Evolutionary conservation across 169 alveolate species (phyloP).

Genomic region (Plasmodium knowlesi): DNA sequence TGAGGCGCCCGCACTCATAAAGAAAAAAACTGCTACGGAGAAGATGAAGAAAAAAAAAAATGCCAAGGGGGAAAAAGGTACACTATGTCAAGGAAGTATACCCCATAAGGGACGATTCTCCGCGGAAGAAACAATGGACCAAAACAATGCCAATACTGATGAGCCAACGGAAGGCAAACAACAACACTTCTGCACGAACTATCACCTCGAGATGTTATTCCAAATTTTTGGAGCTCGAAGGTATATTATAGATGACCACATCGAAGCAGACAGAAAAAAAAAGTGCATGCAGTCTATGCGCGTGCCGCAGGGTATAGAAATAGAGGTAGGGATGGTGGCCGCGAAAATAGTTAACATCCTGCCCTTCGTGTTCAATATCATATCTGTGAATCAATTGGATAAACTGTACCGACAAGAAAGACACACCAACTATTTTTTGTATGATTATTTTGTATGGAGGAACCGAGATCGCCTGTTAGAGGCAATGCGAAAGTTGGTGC

Average conservation of each 20-base stretch:
- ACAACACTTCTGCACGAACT: background rate
- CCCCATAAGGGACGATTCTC: background rate
- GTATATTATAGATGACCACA: constrained; percentile 18
- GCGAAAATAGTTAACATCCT: constrained; percentile 8
- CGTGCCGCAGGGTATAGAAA: background rate
- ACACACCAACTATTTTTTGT: background rate
- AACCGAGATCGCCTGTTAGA: background rate
- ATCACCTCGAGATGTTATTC: constrained; percentile 27
- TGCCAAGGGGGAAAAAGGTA: background rate
- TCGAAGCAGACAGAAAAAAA: background rate
- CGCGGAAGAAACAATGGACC: background rate
- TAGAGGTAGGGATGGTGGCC: background rate
- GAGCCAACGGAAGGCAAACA: background rate
- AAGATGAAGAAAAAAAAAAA: background rate
- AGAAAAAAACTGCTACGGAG: background rate
- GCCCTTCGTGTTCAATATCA: background rate
- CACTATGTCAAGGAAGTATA: background rate
- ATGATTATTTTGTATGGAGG: background rate
- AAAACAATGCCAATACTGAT: background rate
- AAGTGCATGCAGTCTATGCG: too few relatives aligned
- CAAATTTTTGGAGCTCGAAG: background rate
- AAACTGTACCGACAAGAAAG: background rate
- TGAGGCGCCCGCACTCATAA: background rate
- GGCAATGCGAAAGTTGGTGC: background rate
- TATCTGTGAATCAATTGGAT: constrained; percentile 25